Base-by-base conservation (phyloP, 2,329 filamentous ascomycete genomes). In the Phialophora macrospora region DNA sequence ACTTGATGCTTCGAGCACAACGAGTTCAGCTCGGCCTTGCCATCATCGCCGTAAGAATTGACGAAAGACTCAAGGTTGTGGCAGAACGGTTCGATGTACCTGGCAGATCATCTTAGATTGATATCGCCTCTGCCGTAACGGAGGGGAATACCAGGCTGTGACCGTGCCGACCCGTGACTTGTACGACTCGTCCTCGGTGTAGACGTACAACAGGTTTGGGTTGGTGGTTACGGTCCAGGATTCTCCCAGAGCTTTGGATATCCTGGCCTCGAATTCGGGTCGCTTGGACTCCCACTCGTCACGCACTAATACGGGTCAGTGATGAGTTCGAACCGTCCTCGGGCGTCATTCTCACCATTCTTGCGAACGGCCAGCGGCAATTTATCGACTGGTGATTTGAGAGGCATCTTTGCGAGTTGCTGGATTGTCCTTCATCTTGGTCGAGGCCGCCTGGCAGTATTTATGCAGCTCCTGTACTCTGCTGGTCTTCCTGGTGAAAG, bases 211-310 rank as follows among this genome's bases (percentile, higher is more conserved):
- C 52, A 78, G 78, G 56, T 75, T 76, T 22, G 81, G 79, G 68
- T 82, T 78, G 70, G 83, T 77, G 7, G 84, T 80, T 34, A 85
- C 75, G 5, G 79, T 84, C 84, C 84, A 87, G 7, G 77, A 46
- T 41, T 76, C 74, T n/a, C 81, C 82, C 2, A 86, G 78, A 49
- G 80, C 52, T 0, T 78, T 76, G 0, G 81, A 81, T 48, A 86
- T 70, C 61, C 79, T 72, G 60, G 77, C 73, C 72, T 84, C 82
- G 14, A 80, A 68, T 2, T 78, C 80, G 0, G 67, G 73, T 70
- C 81, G 84, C 62, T 81, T 83, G 62, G 72, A 77, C 20, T 85
- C 82, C 78, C 79, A 86, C 17, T 80, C 77, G 70, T 86, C 84
- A 5, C 84, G 82, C 67, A 85, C 83, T 85, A 49, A 24, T 9